Percentiles rank a stretch among this genome's conserved stretches.
Evolutionary conservation across 495 filamentous ascomycete genomes (phyloP).

Genomic region (Neurospora sp.): DNA sequence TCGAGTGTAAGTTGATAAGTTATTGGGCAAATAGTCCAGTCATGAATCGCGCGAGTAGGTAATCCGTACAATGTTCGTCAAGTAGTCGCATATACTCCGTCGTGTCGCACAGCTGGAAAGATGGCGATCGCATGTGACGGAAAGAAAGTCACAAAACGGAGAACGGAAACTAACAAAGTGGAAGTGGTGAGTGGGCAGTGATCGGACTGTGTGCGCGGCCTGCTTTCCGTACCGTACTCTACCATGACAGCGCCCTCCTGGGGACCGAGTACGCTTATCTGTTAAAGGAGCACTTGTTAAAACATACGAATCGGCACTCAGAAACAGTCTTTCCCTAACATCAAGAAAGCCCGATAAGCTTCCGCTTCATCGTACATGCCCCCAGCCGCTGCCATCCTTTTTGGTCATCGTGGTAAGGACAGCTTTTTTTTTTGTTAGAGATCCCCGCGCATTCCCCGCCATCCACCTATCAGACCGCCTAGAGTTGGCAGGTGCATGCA

Average conservation of each 20-base stretch:
- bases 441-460: not conserved
- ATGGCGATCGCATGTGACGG: not conserved
- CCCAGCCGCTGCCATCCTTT: not conserved
- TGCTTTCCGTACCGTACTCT: not conserved
- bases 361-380: not conserved
- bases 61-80: not conserved
- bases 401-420: not conserved
- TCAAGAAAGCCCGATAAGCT: not conserved
- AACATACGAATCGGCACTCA: rapidly evolving
- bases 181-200: not conserved
- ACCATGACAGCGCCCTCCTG: not conserved
- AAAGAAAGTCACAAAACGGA: not conserved
- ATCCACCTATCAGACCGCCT: not conserved
- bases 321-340: not conserved
- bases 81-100: not conserved
- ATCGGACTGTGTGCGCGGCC: not conserved
- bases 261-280: not conserved
- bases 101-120: not conserved
- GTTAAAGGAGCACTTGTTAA: not conserved
- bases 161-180: not conserved
- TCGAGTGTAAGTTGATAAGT: not conserved
- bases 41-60: not conserved
- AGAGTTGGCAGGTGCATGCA: not conserved
- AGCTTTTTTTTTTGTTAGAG: not conserved
- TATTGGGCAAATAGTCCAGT: not conserved